Evolutionary conservation across 257 asterid species (phyloP).

Genomic region (Salvia splendens): DNA sequence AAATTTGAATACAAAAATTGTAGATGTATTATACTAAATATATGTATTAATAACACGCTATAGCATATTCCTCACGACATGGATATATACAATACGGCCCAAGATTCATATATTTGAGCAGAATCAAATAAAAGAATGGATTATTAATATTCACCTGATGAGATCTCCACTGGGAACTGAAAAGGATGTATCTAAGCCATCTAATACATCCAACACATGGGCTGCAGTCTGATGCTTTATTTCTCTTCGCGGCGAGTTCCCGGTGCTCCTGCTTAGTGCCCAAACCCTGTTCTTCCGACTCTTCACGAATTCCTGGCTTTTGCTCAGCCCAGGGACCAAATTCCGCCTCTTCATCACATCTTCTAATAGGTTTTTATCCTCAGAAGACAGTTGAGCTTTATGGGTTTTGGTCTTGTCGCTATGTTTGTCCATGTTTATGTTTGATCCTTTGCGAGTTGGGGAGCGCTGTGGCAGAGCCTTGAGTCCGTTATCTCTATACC

Average conservation of each 20-base stretch:
- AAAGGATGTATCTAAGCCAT: slow-evolving; percentile 69
- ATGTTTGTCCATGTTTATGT: slow-evolving; percentile 12
- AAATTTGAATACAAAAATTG: slow-evolving; percentile 30
- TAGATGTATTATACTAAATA: background rate
- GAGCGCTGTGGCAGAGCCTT: slow-evolving; percentile 57
- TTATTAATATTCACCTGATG: slow-evolving; percentile 22
- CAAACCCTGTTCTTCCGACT: slow-evolving; percentile 43
- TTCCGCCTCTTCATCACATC: slow-evolving; percentile 68
- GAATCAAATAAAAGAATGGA: slow-evolving; percentile 41
- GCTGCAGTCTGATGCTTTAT: slow-evolving; percentile 39
- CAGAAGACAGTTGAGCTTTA: slow-evolving; percentile 50
- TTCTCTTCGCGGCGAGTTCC: slow-evolving; percentile 65
- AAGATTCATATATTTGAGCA: slow-evolving; percentile 28
- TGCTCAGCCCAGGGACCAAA: slow-evolving; percentile 65
- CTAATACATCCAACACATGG: slow-evolving; percentile 73
- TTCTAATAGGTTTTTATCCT: slow-evolving; percentile 71
- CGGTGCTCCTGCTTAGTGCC: slow-evolving; percentile 70
- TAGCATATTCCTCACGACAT: slow-evolving; percentile 27
- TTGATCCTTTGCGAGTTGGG: slow-evolving; percentile 53
- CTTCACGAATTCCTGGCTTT: slow-evolving; percentile 78
- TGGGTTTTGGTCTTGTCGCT: slow-evolving; percentile 23
- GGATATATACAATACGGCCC: slow-evolving; percentile 40
- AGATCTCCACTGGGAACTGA: slow-evolving; percentile 31
- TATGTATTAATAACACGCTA: slow-evolving; percentile 31
- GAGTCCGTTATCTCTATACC: slow-evolving; percentile 62